These are phyloP conservation scores for Neurospora sp. DNA, from an alignment of 495 filamentous ascomycete genomes.

Conservation along the genomic window DNA sequence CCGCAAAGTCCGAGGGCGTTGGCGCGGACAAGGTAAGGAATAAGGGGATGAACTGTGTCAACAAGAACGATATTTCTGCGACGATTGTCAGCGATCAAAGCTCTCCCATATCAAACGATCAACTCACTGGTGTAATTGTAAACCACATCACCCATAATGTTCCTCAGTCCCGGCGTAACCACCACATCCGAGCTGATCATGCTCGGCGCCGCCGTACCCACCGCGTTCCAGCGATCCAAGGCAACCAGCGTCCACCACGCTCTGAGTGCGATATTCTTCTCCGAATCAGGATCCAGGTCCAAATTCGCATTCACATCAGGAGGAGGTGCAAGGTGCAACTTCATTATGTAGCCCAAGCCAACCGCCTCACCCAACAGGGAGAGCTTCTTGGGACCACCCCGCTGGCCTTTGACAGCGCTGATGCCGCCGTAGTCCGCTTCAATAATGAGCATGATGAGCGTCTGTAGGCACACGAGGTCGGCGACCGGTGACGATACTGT, in stretches of 20 bases:
- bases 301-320: constrained; percentile 8
- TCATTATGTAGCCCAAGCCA: constrained; percentile 47
- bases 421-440: constrained; percentile 42
- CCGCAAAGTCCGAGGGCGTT: constrained; percentile 6
- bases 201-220: constrained; percentile 49
- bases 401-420: constrained; percentile 21
- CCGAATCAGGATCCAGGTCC: constrained; percentile 53
- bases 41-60: constrained; percentile 23
- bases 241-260: constrained; percentile 68
- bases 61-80: constrained; percentile 27
- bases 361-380: constrained; percentile 47
- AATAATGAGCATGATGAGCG: constrained; percentile 50
- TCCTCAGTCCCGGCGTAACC: constrained; percentile 51
- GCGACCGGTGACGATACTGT: constrained; percentile 23
- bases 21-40: constrained; percentile 6
- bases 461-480: constrained; percentile 55
- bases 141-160: constrained; percentile 52
- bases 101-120: not conserved
- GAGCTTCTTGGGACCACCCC: constrained; percentile 23
- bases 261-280: constrained; percentile 58
- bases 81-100: constrained; percentile 12
- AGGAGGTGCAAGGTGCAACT: constrained; percentile 36
- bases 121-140: constrained; percentile 65
- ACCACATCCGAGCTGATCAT: constrained; percentile 53
- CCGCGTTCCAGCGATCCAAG: constrained; percentile 66